Evolutionary conservation across 2,329 filamentous ascomycete genomes (phyloP), one percentile per base, ranked within the genome.

Genomic region (Ophiostoma himal-ulmi): DNA sequence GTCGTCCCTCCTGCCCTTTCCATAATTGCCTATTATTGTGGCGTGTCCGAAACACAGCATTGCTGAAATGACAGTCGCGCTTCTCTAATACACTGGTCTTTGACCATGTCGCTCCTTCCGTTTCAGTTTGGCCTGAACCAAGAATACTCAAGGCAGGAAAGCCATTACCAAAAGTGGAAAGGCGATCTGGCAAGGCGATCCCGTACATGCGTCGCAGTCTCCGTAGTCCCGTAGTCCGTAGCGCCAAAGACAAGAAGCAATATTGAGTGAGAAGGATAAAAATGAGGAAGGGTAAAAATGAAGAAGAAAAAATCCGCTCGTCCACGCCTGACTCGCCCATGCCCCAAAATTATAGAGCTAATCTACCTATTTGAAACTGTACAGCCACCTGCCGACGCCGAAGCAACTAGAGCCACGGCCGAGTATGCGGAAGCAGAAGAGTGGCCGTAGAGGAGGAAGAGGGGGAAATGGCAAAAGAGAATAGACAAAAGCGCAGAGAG

Each of bases 371-470:
- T 3, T 39, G 37, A 13, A 39, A 65, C 41, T 66, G 14, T 57
- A 26, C n/a, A 22, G 5, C 7, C 57, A 62, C 57, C 52, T 64
- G 54, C 70, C 70, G 70, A 69, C 70, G 68, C 64, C 64, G 64
- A 66, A 26, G 36, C 34, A 11, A 66, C 37, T 14, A 20, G 39
- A 22, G 17, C 62, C 36, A 20, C 64, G 36, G 36, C 37, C 36
- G 64, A 67, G 37, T n/a, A 41, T n/a, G 62, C 17, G 14, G 36
- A 17, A 26, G 57, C 11, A 62, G 22, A 34, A 17, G 13, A 34
- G 4, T 48, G 44, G 44, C 44, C 44, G 44, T 7, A 20, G 44
- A 36, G 17, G 34, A 64, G 60, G 7, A 36, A 62, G 7, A n/a
- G 20, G 26, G 14, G 20, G 14, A 20, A 17, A 48, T 22, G n/a